Percentiles rank a stretch among this genome's conserved stretches.
Conservation (phyloP, 169 alveolate genomes). For the Plasmodium billcollinsi region DNA sequence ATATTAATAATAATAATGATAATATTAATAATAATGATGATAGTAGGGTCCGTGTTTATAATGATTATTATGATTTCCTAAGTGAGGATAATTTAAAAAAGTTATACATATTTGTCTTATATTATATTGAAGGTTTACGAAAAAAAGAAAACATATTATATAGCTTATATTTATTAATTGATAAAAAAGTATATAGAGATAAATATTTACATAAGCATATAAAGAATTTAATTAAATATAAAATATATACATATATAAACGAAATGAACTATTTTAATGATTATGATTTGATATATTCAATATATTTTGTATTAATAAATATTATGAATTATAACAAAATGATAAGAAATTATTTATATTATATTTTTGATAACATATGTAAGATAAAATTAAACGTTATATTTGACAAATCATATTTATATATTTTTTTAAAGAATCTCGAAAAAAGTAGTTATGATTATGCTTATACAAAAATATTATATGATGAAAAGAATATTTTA, state of each 20-base stretch:
- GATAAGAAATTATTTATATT: conserved; percentile 54
- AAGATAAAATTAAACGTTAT: conserved; percentile 23
- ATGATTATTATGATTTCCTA: too few species aligned
- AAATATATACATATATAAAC: conserved; percentile 12
- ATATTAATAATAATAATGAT: too few species aligned
- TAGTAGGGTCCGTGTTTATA: too few species aligned
- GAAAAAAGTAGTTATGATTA: conserved; percentile 71
- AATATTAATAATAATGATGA: too few species aligned
- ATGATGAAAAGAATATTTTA: conserved; percentile 25
- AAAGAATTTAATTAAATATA: conserved; percentile 47
- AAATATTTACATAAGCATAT: conserved; percentile 39
- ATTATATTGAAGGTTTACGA: conserved; percentile 52
- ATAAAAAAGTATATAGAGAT: conserved; percentile 38
- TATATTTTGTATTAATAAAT: conserved; percentile 36
- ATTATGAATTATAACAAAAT: conserved; percentile 70
- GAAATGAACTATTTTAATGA: conserved; percentile 33
- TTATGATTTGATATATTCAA: conserved; percentile 22
- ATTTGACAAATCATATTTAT: conserved; percentile 13
- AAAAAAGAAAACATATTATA: conserved; percentile 40
- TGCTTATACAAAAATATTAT: conserved; percentile 55
- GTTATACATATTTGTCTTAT: conserved; percentile 18
- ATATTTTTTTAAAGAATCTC: conserved; percentile 53
- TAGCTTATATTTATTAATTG: conserved; percentile 37
- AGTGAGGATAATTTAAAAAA: conserved; percentile 14
- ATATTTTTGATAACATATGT: conserved; percentile 51